Percentiles rank a stretch among this genome's conserved stretches.
Evolutionary conservation across 495 filamentous ascomycete species (phyloP).

Genomic region (Neurospora sp.): DNA sequence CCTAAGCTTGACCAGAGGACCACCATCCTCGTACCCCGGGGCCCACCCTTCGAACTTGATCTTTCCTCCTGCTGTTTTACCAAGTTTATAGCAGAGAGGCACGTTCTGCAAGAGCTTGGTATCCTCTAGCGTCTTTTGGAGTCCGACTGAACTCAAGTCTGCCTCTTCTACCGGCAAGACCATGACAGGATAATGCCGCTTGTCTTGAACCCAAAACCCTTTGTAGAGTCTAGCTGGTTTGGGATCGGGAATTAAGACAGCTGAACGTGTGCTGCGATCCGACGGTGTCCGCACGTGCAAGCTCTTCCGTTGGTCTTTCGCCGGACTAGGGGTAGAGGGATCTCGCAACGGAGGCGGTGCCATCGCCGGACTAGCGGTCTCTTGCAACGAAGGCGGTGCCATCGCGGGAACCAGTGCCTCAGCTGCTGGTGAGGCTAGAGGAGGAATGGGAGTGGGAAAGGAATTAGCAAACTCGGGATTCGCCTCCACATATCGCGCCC

Average conservation of each 20-base stretch:
- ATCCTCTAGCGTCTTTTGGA: slow-evolving; percentile 18
- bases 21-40: slow-evolving; percentile 29
- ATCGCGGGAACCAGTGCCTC: not conserved
- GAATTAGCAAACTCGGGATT: not conserved
- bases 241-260: slow-evolving; percentile 8
- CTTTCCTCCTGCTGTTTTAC: not conserved
- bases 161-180: slow-evolving; percentile 28
- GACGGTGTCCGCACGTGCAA: not conserved
- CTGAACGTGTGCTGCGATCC: not conserved
- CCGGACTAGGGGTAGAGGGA: not conserved
- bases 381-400: not conserved
- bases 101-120: slow-evolving; percentile 24
- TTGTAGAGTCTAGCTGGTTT: slow-evolving; percentile 22
- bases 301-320: not conserved
- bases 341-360: not conserved
- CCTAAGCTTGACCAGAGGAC: slow-evolving; percentile 18
- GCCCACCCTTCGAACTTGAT: slow-evolving; percentile 29
- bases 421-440: not conserved
- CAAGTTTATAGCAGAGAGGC: slow-evolving; percentile 29
- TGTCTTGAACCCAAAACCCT: slow-evolving; percentile 19
- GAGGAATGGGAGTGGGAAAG: not conserved
- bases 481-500: not conserved
- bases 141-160: slow-evolving; percentile 17
- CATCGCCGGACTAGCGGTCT: not conserved
- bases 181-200: slow-evolving; percentile 26